phyloP scores from a whole-genome alignment of 306 rosid genomes.

The Fragaria ananassa region DNA sequence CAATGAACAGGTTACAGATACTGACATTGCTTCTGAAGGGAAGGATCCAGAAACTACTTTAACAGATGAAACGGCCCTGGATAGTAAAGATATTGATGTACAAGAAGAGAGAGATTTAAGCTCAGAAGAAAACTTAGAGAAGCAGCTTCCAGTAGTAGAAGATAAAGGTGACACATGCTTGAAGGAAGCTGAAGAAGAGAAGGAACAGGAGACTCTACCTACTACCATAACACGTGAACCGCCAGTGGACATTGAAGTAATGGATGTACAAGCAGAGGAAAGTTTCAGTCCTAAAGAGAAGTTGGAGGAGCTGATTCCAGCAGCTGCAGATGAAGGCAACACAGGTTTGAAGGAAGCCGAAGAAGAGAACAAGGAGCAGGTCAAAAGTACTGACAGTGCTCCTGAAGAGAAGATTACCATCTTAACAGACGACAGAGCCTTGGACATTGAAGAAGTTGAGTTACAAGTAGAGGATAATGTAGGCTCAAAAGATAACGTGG shows the following conservation, averaged over 20 bases:
- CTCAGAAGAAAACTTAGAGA: conserved; percentile 5
- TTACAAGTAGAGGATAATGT: not conserved
- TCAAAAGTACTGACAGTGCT: conserved; percentile 2
- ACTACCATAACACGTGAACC: not conserved
- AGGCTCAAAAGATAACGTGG: conserved; percentile 1
- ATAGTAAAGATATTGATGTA: not conserved
- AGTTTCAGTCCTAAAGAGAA: conserved; percentile 13
- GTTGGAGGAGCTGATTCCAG: not conserved
- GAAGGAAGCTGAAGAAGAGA: conserved; percentile 12
- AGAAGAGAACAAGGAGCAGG: conserved; percentile 12
- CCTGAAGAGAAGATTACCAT: not conserved
- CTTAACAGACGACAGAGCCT: not conserved
- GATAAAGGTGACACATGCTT: not conserved
- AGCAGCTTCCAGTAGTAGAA: not conserved
- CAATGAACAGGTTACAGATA: not conserved
- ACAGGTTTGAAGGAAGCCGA: conserved; percentile 15
- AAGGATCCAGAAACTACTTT: conserved; percentile 1
- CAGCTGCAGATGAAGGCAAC: conserved; percentile 14
- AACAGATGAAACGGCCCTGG: not conserved
- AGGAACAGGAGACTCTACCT: not conserved
- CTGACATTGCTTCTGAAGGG: conserved; percentile 3
- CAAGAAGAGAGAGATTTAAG: not conserved
- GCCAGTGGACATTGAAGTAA: not conserved
- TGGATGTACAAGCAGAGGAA: not conserved
- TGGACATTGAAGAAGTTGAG: not conserved